Evolutionary conservation across 495 filamentous ascomycete species (phyloP).

Genomic region (Penicillium atrosanguineum): DNA sequence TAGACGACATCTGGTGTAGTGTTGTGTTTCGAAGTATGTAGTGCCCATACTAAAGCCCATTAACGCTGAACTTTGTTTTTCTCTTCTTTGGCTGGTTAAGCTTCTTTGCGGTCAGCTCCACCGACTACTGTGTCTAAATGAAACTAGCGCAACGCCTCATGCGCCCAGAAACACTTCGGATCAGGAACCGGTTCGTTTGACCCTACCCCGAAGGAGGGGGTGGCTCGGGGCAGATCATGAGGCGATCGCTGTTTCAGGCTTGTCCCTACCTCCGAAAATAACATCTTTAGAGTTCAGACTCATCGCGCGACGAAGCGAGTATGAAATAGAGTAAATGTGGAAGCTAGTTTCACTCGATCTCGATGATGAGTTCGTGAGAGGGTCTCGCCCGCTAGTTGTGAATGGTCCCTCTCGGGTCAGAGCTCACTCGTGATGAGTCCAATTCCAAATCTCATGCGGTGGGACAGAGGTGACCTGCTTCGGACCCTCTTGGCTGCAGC

Average conservation of each 20-base stretch:
- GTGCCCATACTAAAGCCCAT: too few relatives aligned
- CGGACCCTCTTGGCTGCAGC: conserved; percentile 1
- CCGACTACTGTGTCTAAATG: conserved; percentile 14
- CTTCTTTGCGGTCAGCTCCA: conserved; percentile 14
- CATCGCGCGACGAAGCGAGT: conserved; percentile 10
- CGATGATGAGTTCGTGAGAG: not conserved
- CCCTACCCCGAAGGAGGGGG: conserved; percentile 1
- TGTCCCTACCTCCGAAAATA: not conserved
- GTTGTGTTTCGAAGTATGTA: not conserved
- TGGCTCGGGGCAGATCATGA: conserved; percentile 9
- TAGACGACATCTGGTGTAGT: conserved; percentile 11
- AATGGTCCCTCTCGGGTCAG: not conserved
- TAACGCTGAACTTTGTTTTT: not conserved
- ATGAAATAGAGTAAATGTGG: conserved; percentile 7
- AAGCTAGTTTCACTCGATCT: not conserved
- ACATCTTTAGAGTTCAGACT: conserved; percentile 1
- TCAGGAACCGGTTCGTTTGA: conserved; percentile 23
- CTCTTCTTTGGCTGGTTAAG: conserved; percentile 11
- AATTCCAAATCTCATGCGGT: conserved; percentile 16
- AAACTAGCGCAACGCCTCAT: conserved; percentile 12
- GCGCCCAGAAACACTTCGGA: conserved; percentile 2
- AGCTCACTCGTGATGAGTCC: conserved; percentile 10
- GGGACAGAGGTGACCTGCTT: conserved; percentile 9
- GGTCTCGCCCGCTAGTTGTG: not conserved
- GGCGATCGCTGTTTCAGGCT: conserved; percentile 24